A percentile compares a stretch with the other conserved stretches of the same genome.
These are phyloP conservation scores for Chrysoporthe puriensis DNA, from an alignment of 2,329 filamentous ascomycete genomes.

Conservation along the genomic window DNA sequence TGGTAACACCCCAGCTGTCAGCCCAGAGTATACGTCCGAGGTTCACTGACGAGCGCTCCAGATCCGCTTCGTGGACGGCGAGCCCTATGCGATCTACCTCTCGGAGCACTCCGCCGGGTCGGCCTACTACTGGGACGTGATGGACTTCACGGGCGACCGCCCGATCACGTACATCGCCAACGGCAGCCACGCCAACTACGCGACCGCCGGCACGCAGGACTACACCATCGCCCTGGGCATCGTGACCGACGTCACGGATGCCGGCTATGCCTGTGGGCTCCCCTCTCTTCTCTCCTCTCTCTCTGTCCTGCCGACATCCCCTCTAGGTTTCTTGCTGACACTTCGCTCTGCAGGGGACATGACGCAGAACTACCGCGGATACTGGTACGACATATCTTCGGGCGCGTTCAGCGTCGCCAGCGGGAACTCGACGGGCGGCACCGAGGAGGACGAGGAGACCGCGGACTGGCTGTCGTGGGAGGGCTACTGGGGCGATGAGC, in stretches of 20 bases:
- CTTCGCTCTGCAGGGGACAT: conserved; percentile 25
- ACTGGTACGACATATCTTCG: conserved; percentile 30
- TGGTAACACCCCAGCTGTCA: conserved; percentile 24
- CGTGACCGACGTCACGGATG: conserved; percentile 32
- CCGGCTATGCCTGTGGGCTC: conserved; percentile 25
- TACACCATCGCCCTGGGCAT: conserved; percentile 32
- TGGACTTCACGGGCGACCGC: conserved; percentile 26
- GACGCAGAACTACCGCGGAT: conserved; percentile 33
- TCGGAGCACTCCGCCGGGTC: conserved; percentile 33
- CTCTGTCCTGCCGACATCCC: too few species aligned
- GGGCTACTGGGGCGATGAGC: conserved; percentile 34
- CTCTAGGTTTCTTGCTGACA: too few species aligned
- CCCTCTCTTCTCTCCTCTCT: not conserved
- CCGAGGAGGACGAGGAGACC: conserved; percentile 24
- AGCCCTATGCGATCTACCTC: conserved; percentile 31
- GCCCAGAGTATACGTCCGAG: too few species aligned
- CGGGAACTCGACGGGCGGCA: conserved; percentile 21
- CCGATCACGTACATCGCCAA: conserved; percentile 31
- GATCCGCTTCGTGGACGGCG: conserved; percentile 34
- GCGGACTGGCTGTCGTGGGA: conserved; percentile 31
- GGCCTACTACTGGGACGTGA: conserved; percentile 32
- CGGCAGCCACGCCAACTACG: conserved; percentile 35
- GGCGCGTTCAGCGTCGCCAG: conserved; percentile 26
- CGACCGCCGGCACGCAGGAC: conserved; percentile 30
- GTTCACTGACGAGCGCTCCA: not conserved